A percentile compares a stretch with the other conserved stretches of the same genome.
phyloP scores from a whole-genome alignment of 257 asterid genomes.

The Gentiana straminea region DNA sequence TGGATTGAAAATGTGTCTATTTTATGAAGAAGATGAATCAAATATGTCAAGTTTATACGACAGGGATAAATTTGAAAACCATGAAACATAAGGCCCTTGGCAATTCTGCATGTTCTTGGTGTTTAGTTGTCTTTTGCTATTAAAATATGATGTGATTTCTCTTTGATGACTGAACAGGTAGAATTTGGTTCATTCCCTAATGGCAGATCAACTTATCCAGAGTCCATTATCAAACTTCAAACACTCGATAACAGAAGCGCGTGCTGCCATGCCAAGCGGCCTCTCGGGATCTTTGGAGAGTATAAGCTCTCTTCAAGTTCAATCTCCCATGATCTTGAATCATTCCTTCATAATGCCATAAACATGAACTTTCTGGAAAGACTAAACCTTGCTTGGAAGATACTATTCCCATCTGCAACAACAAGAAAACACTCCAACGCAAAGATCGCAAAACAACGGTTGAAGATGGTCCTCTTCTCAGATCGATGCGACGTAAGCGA shows the following conservation, averaged over 20 bases:
- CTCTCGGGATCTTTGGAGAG: conserved; percentile 41
- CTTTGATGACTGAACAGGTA: conserved; percentile 29
- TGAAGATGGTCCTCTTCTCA: conserved; percentile 91
- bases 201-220: conserved; percentile 32
- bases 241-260: conserved; percentile 22
- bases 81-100: too few species aligned
- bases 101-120: neutral
- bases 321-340: conserved; percentile 50
- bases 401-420: conserved; percentile 66
- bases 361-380: conserved; percentile 78
- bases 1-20: too few species aligned
- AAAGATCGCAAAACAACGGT: conserved; percentile 75
- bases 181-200: conserved; percentile 43
- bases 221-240: conserved; percentile 27
- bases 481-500: conserved; percentile 91
- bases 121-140: neutral
- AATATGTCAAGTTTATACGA: too few species aligned
- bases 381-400: conserved; percentile 84
- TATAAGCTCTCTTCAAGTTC: conserved; percentile 5
- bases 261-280: conserved; percentile 53
- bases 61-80: too few species aligned
- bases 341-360: conserved; percentile 57
- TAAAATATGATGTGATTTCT: conserved; percentile 2
- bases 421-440: conserved; percentile 62
- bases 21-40: too few species aligned